Base-by-base conservation (phyloP, 2,329 filamentous ascomycete genomes). In the Colletotrichum sp. region DNA sequence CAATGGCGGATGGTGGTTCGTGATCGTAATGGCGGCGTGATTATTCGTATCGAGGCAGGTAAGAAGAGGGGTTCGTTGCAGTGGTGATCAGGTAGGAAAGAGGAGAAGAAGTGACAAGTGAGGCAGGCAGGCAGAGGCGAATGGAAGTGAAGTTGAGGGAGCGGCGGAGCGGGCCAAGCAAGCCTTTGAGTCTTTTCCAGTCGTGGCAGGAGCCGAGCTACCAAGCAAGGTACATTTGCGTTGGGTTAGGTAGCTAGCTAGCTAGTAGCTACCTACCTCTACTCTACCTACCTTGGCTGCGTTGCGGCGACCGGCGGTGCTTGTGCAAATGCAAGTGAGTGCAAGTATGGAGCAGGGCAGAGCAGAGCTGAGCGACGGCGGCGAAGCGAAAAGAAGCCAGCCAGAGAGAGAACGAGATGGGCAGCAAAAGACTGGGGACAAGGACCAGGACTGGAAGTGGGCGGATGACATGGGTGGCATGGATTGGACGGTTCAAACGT, bases 391-490 rank as follows among this genome's bases (percentile, higher is more conserved):
- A 54, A 65, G 58, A 59, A 61, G 66, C 38, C 67, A 66, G 67
- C 54, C 54, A 70, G 24, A 36, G 33, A 70, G 47, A 66, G 68
- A 36, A 73, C 54, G 64, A 55, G 9, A 70, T 57, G 55, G 54
- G 43, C 33, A 47, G 65, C 27, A 43, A 72, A 70, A 70, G 59
- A 70, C 66, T 70, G 70, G 71, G 62, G 68, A 71, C 68, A 73
- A 54, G 71, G 71, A 66, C 68, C 68, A 51, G 68, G 71, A 71
- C 43, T 70, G 62, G 68, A 73, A 71, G 21, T 43, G 62, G 43
- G 33, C 62, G 55, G 71, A 63, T 71, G 71, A 63, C 71, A 73
- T 73, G 71, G 71, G 62, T 73, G 57, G 71, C 63, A 73, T 47
- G 43, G 43, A 47, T 73, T 71, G 71, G 71, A 73, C 68, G 71